A percentile compares a stretch with the other conserved stretches of the same genome.
These are phyloP conservation scores for Podospora pseudoanserina DNA, from an alignment of 495 filamentous ascomycete species.

Conservation along the genomic window DNA sequence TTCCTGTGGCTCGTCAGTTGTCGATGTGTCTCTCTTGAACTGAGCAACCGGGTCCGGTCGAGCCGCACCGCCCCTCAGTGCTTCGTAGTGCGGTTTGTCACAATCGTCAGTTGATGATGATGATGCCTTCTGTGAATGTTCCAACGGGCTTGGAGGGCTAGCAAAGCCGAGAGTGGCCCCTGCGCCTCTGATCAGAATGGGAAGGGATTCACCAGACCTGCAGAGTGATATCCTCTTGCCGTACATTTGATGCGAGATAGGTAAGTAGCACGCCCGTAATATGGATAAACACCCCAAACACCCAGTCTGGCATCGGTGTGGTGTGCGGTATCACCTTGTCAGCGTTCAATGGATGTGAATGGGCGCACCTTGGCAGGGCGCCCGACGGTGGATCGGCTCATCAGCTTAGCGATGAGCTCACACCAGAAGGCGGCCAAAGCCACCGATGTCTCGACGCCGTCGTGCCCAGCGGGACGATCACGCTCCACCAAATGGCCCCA, in stretches of 20 bases:
- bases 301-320: background rate
- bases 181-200: background rate
- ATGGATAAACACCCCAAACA: slow-evolving; percentile 3
- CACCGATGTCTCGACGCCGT: slow-evolving; percentile 2
- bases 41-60: background rate
- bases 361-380: slow-evolving; percentile 1
- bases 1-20: background rate
- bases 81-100: too few species aligned
- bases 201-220: background rate
- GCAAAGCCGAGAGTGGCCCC: background rate
- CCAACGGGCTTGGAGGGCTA: background rate
- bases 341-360: background rate
- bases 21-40: background rate
- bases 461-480: background rate
- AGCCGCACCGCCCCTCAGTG: background rate
- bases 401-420: slow-evolving; percentile 2
- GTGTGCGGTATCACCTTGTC: background rate
- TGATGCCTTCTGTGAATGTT: background rate
- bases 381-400: background rate
- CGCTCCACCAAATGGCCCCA: background rate
- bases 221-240: background rate
- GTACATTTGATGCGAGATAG: slow-evolving; percentile 5
- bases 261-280: slow-evolving; percentile 2
- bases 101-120: background rate
- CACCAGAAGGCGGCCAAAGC: slow-evolving; percentile 13